Percentiles rank a stretch among this genome's conserved stretches.
Conservation (phyloP, 2,329 filamentous ascomycete genomes). For the Aspergillus transmontanensis region DNA sequence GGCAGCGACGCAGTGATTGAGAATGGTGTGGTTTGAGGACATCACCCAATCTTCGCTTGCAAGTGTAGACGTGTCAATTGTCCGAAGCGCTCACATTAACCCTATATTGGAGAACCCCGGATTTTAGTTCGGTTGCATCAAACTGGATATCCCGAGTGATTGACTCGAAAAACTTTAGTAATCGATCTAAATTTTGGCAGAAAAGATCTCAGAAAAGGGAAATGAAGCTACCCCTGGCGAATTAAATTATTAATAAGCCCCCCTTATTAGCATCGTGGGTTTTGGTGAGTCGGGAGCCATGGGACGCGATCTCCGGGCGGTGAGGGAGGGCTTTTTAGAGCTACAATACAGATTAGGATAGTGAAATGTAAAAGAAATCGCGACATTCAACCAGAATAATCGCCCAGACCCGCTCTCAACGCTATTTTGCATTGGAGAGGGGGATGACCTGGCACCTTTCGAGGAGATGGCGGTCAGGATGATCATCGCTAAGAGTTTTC, state of each 20-base stretch:
- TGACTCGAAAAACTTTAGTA: not conserved
- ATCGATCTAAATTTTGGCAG: not conserved
- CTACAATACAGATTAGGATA: not conserved
- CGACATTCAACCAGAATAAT: conserved; percentile 1
- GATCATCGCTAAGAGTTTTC: conserved; percentile 4
- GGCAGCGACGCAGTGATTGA: not conserved
- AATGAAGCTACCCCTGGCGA: not conserved
- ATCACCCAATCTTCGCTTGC: not conserved
- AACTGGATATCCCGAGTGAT: not conserved
- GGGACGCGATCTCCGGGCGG: not conserved
- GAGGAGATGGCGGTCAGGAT: conserved; percentile 1
- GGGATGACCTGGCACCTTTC: conserved; percentile 1
- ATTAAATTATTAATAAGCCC: not conserved
- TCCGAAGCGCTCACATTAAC: not conserved
- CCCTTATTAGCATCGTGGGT: not conserved
- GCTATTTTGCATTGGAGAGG: not conserved
- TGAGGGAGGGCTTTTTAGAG: not conserved
- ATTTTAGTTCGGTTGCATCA: not conserved
- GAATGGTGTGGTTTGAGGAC: not conserved
- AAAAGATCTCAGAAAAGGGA: not conserved
- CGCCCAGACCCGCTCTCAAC: not conserved
- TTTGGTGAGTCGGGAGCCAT: not conserved
- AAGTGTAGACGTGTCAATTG: conserved; percentile 1
- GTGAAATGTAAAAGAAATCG: not conserved
- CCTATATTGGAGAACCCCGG: not conserved